Conservation (phyloP, 2,329 filamentous ascomycete genomes). For the Talaromyces sp. region DNA sequence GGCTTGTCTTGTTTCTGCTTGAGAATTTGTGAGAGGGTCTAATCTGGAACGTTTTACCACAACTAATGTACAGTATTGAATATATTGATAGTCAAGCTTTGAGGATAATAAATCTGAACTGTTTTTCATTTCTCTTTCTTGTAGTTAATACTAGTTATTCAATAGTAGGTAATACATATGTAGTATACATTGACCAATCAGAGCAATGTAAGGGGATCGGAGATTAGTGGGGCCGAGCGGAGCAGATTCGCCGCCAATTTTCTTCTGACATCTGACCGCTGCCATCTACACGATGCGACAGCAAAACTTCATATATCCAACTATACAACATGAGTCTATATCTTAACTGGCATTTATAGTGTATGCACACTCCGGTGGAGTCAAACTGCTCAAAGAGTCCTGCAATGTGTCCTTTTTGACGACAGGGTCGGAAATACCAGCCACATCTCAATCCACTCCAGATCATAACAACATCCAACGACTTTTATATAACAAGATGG, state of each 20-base stretch:
- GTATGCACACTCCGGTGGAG: background rate
- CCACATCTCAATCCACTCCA: background rate
- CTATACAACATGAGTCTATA: background rate
- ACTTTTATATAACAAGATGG: background rate
- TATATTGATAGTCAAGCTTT: slow-evolving; percentile 4
- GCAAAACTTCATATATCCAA: background rate
- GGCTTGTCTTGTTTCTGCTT: background rate
- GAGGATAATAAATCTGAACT: background rate
- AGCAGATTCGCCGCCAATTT: background rate
- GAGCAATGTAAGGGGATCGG: background rate
- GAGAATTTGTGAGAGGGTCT: background rate
- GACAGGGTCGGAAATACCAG: background rate
- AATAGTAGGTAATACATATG: background rate
- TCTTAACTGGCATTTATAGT: background rate
- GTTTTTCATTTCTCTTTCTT: background rate
- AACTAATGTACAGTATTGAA: slow-evolving; percentile 11
- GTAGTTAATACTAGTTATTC: background rate
- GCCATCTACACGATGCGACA: background rate
- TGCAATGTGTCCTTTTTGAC: background rate
- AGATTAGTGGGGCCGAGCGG: background rate
- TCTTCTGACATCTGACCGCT: background rate
- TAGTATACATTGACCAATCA: slow-evolving; percentile 3
- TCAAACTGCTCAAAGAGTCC: background rate
- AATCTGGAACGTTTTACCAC: background rate
- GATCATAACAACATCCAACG: background rate